Evolutionary conservation across 805 yeast genomes (phyloP).

Genomic region (Lachancea sp.): DNA sequence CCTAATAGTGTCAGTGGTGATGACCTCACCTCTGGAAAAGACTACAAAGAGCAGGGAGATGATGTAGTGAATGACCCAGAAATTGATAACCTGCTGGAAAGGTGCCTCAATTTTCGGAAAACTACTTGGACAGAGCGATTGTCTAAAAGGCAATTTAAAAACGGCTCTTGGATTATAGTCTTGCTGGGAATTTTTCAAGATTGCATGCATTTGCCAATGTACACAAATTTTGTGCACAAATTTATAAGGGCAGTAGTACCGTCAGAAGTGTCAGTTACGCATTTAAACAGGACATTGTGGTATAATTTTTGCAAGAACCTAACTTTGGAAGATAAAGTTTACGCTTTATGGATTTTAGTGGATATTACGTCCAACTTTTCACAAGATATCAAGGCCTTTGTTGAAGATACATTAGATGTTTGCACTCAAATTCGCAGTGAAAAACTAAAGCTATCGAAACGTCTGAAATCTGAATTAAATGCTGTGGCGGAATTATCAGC

Average conservation of each 20-base stretch:
- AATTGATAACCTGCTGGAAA: slow-evolving; percentile 24
- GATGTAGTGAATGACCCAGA: slow-evolving; percentile 5
- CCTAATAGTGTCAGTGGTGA: slow-evolving; percentile 22
- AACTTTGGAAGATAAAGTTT: slow-evolving; percentile 47
- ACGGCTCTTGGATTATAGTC: slow-evolving; percentile 81
- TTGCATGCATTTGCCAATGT: slow-evolving; percentile 26
- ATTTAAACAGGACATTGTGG: slow-evolving; percentile 35
- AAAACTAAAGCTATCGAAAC: slow-evolving; percentile 26
- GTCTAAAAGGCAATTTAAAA: slow-evolving; percentile 64
- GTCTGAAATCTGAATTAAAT: slow-evolving; percentile 22
- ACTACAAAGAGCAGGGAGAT: slow-evolving; percentile 19
- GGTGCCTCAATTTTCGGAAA: slow-evolving; percentile 49
- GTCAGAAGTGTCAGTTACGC: slow-evolving; percentile 22
- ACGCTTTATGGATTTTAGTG: slow-evolving; percentile 54
- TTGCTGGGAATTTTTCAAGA: slow-evolving; percentile 60
- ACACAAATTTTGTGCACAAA: slow-evolving; percentile 38
- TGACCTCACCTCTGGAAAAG: slow-evolving; percentile 22
- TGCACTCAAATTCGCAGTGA: slow-evolving; percentile 32
- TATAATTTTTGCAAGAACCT: slow-evolving; percentile 51
- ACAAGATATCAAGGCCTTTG: slow-evolving; percentile 26
- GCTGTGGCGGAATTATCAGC: slow-evolving; percentile 5
- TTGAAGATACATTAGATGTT: slow-evolving; percentile 31
- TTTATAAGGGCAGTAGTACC: slow-evolving; percentile 50
- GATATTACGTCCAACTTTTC: slow-evolving; percentile 42
- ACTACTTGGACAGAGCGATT: slow-evolving; percentile 74